Evolutionary conservation across 192 early-diverging fungal genomes (phyloP), one percentile per base, ranked within the genome.

Genomic region (Allomyces macrogynus): DNA sequence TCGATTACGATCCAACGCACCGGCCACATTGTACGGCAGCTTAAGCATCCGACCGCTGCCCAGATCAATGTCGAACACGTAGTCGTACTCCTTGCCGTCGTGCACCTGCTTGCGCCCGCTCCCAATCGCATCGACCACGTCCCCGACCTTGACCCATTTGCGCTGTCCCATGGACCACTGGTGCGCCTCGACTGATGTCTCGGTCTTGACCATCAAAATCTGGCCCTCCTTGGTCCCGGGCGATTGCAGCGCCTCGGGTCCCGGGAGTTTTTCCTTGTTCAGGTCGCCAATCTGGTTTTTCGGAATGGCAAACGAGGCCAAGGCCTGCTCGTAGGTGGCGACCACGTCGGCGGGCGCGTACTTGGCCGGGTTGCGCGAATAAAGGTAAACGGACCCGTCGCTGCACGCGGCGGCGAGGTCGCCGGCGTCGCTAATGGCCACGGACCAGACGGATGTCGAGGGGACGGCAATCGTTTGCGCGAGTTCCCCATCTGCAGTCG

Each of bases 21-120:
- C 80, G 0, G 82, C 77, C 0, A 79, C 77, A 74, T 99, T 97
- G 74, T 87, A 99, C 26, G 95, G 97, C 14, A 99, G 78, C 71
- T 97, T 95, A 9, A 97, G 73, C 18, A 86, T 81, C 25, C 87
- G 87, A 1, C 71, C 74, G 10, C 87, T 89, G 27, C 85, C 84
- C 42, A 97, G 83, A 68, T 97, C 95, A 23, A 99, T 89, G 69
- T 95, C 92, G 78, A 99, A 99, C 27, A 99, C 89, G 72, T 89
- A 93, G 75, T 99, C 96, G 71, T 99, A 99, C 67, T 97, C 93
- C 60, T 79, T 77, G 27, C 94, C 93, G 5, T 83, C 77, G 70
- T 84, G 90, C 25, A 86, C 67, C 68, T 91, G 86, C 71, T 93
- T 97, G 24, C 84, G 72, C 10, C 78, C 69, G 10, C 76, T 76